Base-by-base conservation (phyloP, 176 grass and related monocot genomes). In the Tuctoria greenei region DNA sequence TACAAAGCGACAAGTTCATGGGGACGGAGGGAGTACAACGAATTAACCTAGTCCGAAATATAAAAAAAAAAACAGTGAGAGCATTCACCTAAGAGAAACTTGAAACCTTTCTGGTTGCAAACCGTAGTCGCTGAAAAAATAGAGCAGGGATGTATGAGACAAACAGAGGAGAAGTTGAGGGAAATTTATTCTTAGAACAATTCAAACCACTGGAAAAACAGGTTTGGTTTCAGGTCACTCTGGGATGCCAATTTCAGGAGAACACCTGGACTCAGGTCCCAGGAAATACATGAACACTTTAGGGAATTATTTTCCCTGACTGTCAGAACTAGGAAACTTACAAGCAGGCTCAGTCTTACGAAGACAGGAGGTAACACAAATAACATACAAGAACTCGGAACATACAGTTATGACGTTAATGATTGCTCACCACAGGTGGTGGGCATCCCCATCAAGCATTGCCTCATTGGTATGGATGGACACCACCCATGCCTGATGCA, bases 31-130 rank as follows among this genome's bases (percentile, higher is more conserved):
- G n/a, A n/a, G n/a, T n/a, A n/a, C n/a, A n/a, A n/a, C n/a, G n/a
- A n/a, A n/a, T n/a, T n/a, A n/a, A n/a, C n/a, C n/a, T n/a, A n/a
- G n/a, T n/a, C n/a, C n/a, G n/a, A n/a, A n/a, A n/a, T n/a, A n/a
- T n/a, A n/a, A n/a, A n/a, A n/a, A n/a, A n/a, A n/a, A n/a, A n/a
- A n/a, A n/a, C n/a, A n/a, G n/a, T n/a, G n/a, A n/a, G n/a, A n/a
- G n/a, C n/a, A 24, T 73, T 75, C 47, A 96, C 93, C 90, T 86
- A 87, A 96, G 12, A 96, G 83, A 71, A 97, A 97, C 47, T 93
- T 89, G 25, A 93, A 97, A 80, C 69, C 78, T 66, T 68, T 93
- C 74, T 83, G 63, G 37, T 38, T 69, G 58, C 79, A 74, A 60
- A 93, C 87, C 60, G 77, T 66, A 46, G 83, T 82, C 79, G 93